Base-by-base conservation (phyloP, 2,329 filamentous ascomycete species). In the Polychaeton citri region DNA sequence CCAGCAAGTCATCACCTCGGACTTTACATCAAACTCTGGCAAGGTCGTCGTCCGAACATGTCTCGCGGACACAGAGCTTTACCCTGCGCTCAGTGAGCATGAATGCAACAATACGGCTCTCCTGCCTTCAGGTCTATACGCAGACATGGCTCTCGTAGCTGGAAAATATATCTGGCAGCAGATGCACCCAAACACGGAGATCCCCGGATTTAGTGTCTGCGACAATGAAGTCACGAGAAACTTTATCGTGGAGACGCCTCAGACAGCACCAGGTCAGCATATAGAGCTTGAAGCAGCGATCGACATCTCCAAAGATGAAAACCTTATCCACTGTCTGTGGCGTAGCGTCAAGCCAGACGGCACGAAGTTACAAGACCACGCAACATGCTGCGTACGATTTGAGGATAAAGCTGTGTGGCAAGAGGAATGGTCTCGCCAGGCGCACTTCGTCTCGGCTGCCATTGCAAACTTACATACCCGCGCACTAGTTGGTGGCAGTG, bases 81-180 rank as follows among this genome's bases (percentile, higher is more conserved):
- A 38, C 18, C 40, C 47, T 7, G 38, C 45, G 17, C 43, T 56
- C 8, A 39, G 44, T 12, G 49, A 53, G 4, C 57, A 60, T 43
- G 45, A 48, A 17, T 53, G 58, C 37, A 60, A 59, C 32, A 47
- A 47, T 17, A 42, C 45, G 21, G 42, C 45, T 2, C 46, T 60
- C 6, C 52, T 45, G 17, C 50, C 57, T 5, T 50, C 47, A 6
- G 49, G 51, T 3, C 41, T 58, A 6, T 55, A 57, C 35, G 48
- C 51, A 1, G 54, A 58, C 30, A 57, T 59, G 49, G 55, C 53
- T 7, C 39, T 46, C 15, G 48, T 48, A 8, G 44, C 48, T 12
- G 43, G 43, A n/a, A 35, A 41, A 10, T 44, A 54, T 36, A 43
- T 55, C 28, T 46, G 42, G 36, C 26, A 33, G 12, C 30, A 41